Base-by-base conservation (phyloP, 768 basidiomycete genomes). In the Mycena amicta region DNA sequence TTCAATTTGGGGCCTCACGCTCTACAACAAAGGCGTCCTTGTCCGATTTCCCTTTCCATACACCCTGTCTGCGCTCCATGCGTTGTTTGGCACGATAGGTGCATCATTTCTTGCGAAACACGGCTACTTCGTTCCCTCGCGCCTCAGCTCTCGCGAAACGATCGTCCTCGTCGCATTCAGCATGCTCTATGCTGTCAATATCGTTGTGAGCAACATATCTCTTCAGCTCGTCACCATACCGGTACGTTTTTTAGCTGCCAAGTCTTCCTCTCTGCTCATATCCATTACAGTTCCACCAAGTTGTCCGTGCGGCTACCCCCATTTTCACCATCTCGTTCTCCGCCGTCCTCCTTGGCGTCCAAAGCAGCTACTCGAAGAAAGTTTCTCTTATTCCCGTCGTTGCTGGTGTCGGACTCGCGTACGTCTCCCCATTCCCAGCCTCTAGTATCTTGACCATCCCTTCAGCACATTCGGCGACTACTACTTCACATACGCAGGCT, bases 41-140 rank as follows among this genome's bases (percentile, higher is more conserved):
- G 87, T 92, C 53, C 85, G 83, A 55, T 98, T 98, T 69, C 97
- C 97, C 0, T 98, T 93, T 67, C 95, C 96, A 2, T 98, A 98
- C 78, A 91, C 93, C 2, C 82, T 99, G 23, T 98, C 96, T 1
- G 95, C 94, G 4, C 65, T 97, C 4, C 96, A 98, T 68, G 89
- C 96, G 3, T 77, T 98, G 13, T 92, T 88, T 61, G 93, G 95
- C 0, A 83, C 88, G 25, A 72, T 92, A 18, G 97, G 97, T 13
- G 90, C 46, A 26, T 43, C 52, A 18, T 6, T 57, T 20, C 46
- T 62, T 26, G 57, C 57, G 45, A 52, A 61, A 20, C 72, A 77
- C 37, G 85, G 86, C 1, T 62, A 77, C 20, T 92, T 87, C 68
- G 76, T 75, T 0, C 87, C 88, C 16, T 81, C 85, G 28, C 75